These are phyloP conservation scores for Arthonia radiata DNA, from an alignment of 495 filamentous ascomycete species.

Conservation along the genomic window DNA sequence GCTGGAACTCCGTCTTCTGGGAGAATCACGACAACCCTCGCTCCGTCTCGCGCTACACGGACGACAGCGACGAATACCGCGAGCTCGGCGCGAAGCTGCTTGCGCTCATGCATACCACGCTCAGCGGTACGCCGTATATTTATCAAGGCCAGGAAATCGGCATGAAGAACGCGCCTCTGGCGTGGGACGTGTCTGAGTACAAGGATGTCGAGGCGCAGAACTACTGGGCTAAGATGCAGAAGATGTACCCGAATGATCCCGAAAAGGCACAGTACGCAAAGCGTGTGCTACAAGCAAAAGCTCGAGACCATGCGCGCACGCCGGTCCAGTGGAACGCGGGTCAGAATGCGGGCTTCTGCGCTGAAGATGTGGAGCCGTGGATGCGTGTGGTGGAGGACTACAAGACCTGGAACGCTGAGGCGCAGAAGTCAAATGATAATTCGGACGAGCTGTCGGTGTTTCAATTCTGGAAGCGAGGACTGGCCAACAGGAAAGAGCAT, in stretches of 20 bases:
- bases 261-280: slow-evolving; percentile 11
- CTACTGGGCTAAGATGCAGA: slow-evolving; percentile 16
- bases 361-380: slow-evolving; percentile 10
- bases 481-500: slow-evolving; percentile 22
- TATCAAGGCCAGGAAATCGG: slow-evolving; percentile 35
- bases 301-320: slow-evolving; percentile 15
- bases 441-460: slow-evolving; percentile 12
- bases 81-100: slow-evolving; percentile 25
- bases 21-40: slow-evolving; percentile 25
- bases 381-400: slow-evolving; percentile 18
- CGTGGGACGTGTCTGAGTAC: slow-evolving; percentile 22
- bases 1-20: slow-evolving; percentile 25
- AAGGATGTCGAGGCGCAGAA: slow-evolving; percentile 27
- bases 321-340: slow-evolving; percentile 14
- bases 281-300: slow-evolving; percentile 15
- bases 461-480: slow-evolving; percentile 19
- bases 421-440: too few species aligned
- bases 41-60: slow-evolving; percentile 21
- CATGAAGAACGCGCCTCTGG: slow-evolving; percentile 24
- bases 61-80: slow-evolving; percentile 20
- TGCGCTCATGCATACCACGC: slow-evolving; percentile 23
- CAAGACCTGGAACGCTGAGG: slow-evolving; percentile 10
- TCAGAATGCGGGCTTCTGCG: slow-evolving; percentile 14
- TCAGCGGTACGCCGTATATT: slow-evolving; percentile 26
- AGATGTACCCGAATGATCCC: slow-evolving; percentile 12